Base-by-base conservation (phyloP, 495 filamentous ascomycete species). In the Aspergillus conjunctus region DNA sequence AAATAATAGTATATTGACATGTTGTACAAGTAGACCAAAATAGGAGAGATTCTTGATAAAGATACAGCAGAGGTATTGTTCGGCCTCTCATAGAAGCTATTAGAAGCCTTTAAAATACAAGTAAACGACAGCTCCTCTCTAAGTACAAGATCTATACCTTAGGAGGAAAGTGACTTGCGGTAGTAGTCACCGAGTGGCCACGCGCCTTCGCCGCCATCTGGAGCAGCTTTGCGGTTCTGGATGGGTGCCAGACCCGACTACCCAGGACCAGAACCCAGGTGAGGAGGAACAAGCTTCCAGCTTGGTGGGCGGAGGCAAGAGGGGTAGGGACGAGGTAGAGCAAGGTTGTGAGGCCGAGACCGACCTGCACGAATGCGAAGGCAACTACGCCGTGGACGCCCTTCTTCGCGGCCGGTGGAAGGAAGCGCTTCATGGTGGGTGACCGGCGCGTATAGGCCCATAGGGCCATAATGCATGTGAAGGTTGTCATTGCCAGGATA, bases 251-350 rank as follows among this genome's bases (percentile, higher is more conserved):
- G 32, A 85, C 73, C 51, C 87, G 77, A 60, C 80, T 84, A 33
- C 89, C 92, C 22, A 96, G 73, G 2, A 97, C 83, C 31, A 96
- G 71, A 0, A 86, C 85, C 45, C 91, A 91, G 0, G 91, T 94
- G 56, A 98, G 75, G 30, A 98, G 75, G 33, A 91, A 91, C 61
- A 98, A 75, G 52, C 86, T 88, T 12, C 95, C 94, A 1, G 95
- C 95, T 77, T 98, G 94, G 72, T 98, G 94, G 43, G 90, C 86
- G 9, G 94, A 92, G 9, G 94, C 94, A 18, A 98, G 74, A 33
- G 89, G 88, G 14, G 87, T 88, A 6, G 94, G 94, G 10, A 98
- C 92, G 51, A 98, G 85, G 76, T 98, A 97, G 57, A 96, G 84
- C 54, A 98, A 79, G 7, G 94, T 98, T 58, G 81, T 85, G 66